Conservation (phyloP, 2,329 filamentous ascomycete species). For the Monilinia polystroma region DNA sequence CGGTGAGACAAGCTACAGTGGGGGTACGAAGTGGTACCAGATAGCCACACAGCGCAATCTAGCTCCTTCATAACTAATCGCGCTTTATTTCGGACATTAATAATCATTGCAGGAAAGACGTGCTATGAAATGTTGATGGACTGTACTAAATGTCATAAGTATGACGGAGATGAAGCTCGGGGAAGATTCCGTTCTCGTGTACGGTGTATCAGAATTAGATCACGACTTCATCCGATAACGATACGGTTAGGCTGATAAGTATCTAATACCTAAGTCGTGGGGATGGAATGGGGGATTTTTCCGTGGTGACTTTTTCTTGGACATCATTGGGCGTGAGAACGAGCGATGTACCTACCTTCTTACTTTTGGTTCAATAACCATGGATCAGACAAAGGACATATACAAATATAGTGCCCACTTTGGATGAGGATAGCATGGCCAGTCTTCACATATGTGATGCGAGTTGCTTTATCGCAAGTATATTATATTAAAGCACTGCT, state of each 20-base stretch:
- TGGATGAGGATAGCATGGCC: background rate
- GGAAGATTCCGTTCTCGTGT: constrained; percentile 1
- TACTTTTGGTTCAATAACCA: background rate
- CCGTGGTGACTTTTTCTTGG: background rate
- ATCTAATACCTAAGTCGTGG: constrained; percentile 3
- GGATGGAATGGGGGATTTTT: background rate
- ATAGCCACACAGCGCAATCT: background rate
- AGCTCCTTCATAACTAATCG: background rate
- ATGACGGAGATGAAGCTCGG: constrained; percentile 15
- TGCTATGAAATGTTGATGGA: background rate
- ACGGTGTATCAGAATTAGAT: constrained; percentile 5
- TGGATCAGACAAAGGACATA: background rate
- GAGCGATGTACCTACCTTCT: background rate
- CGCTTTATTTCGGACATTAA: constrained; percentile 1
- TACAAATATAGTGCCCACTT: constrained; percentile 4
- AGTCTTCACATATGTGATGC: constrained; percentile 5
- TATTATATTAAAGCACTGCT: background rate
- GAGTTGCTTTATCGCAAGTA: constrained; percentile 14
- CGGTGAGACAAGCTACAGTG: constrained; percentile 7
- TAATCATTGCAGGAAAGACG: background rate
- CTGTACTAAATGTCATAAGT: background rate
- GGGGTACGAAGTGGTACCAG: constrained; percentile 5
- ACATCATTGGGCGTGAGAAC: background rate
- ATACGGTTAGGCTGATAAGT: background rate
- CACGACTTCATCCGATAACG: background rate